Base-by-base conservation (phyloP, 208 protist species). In the Kentomonas sorsogonicus region DNA sequence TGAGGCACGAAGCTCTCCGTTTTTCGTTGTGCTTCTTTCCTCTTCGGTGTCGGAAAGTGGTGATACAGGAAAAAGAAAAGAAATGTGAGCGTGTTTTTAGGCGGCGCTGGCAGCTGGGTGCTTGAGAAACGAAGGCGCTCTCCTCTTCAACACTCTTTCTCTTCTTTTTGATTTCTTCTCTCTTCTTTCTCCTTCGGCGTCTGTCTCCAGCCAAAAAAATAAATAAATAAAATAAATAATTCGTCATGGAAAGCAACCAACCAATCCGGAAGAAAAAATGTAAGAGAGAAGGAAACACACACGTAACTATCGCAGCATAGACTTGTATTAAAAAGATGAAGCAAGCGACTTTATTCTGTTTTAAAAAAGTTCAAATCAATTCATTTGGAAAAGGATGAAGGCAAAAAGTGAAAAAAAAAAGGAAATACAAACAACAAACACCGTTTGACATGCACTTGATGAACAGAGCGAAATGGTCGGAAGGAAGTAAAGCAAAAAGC, bases 81-180 rank as follows among this genome's bases (percentile, higher is more conserved):
- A 4, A 31, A 15, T 1, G 47, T 57, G 27, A 31, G 53, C 33
- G 52, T 33, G 34, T 53, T 48, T 25, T 6, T 9, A 54, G 48
- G 9, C 1, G 54, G 22, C 5, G 46, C 4, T 1, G 27, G 36
- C 29, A 5, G n/a, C 0, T 26, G 6, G 18, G 27, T 10, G 30
- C 36, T 3, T 2, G 34, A 16, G 2, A 15, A 26, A 15, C 16
- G 33, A 26, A n/a, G 20, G 22, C 22, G 25, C 39, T 25, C 15
- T 6, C 22, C 40, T 29, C 39, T 11, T n/a, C 54, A 0, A 27
- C 41, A 13, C 7, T 16, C 34, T 9, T 22, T 45, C 52, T 56
- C 36, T 56, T 22, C 30, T 27, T 56, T 25, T 56, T 53, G 33
- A 23, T 18, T 53, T 53, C 52, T 27, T 20, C 34, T 23, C 56